Conservation (phyloP, 2,329 filamentous ascomycete species). For the Fusarium dimerum region DNA sequence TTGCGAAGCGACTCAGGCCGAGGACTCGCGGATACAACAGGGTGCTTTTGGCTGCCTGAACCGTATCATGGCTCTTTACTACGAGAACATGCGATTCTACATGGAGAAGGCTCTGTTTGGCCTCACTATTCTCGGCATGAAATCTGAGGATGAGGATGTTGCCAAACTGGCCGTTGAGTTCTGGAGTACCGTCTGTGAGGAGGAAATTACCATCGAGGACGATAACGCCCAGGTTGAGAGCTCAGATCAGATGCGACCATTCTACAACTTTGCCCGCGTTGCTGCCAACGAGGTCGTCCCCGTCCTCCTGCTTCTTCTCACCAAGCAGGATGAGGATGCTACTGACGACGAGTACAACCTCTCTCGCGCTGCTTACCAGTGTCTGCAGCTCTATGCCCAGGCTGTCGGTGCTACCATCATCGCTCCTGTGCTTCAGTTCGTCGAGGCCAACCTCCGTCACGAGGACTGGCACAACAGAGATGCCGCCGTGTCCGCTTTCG, state of each 20-base stretch:
- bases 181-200: conserved; percentile 99
- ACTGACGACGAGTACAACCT: conserved; percentile 97
- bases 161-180: conserved; percentile 98
- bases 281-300: conserved; percentile 94
- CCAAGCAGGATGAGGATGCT: conserved; percentile 97
- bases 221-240: conserved; percentile 81
- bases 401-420: conserved; percentile 85
- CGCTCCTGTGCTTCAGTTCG: conserved; percentile 82
- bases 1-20: conserved; percentile 95
- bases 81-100: conserved; percentile 99
- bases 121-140: conserved; percentile 97
- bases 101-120: conserved; percentile 99
- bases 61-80: conserved; percentile 98
- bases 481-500: conserved; percentile 94
- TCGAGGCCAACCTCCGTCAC: conserved; percentile 84
- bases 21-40: conserved; percentile 89
- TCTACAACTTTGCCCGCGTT: conserved; percentile 94
- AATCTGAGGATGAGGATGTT: conserved; percentile 95
- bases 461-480: conserved; percentile 96
- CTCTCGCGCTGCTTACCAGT: conserved; percentile 93
- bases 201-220: conserved; percentile 97
- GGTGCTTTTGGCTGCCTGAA: conserved; percentile 96
- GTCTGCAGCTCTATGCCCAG: conserved; percentile 91
- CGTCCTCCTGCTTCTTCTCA: conserved; percentile 82
- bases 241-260: conserved; percentile 81